phyloP scores from a whole-genome alignment of 306 rosid genomes.

The Pyrus communis region DNA sequence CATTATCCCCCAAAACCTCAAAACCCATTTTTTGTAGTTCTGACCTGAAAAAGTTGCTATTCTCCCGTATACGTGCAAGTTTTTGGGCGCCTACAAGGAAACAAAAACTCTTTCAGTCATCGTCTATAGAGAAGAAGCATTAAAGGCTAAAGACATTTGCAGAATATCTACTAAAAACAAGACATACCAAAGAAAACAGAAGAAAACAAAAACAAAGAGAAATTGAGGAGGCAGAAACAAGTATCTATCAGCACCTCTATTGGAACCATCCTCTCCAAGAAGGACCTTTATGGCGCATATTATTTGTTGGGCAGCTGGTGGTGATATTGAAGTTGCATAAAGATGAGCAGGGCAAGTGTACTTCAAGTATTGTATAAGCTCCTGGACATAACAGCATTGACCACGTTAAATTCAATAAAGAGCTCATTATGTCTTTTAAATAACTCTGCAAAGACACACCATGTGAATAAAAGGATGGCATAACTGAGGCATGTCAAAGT shows the following conservation, averaged over 20 bases:
- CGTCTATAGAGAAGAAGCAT: not conserved
- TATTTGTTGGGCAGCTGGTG: constrained; percentile 90
- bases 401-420: not conserved
- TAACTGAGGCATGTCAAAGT: not conserved
- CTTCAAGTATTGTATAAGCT: constrained; percentile 68
- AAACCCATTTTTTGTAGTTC: constrained; percentile 93
- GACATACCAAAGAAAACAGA: not conserved
- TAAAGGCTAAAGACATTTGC: not conserved
- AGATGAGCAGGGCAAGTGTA: constrained; percentile 87
- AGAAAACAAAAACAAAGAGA: not conserved
- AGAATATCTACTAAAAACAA: not conserved
- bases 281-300: constrained; percentile 69
- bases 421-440: not conserved
- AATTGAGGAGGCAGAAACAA: not conserved
- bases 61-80: constrained; percentile 74
- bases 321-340: constrained; percentile 87
- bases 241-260: constrained; percentile 48
- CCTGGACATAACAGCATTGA: constrained; percentile 32
- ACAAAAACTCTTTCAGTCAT: not conserved
- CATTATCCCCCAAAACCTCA: constrained; percentile 89
- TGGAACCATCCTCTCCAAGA: constrained; percentile 93
- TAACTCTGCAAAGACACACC: not conserved
- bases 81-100: constrained; percentile 62
- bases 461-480: not conserved
- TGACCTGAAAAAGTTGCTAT: constrained; percentile 88